phyloP scores from a whole-genome alignment of 495 filamentous ascomycete genomes.

The Penicillium psychrofluorescens region DNA sequence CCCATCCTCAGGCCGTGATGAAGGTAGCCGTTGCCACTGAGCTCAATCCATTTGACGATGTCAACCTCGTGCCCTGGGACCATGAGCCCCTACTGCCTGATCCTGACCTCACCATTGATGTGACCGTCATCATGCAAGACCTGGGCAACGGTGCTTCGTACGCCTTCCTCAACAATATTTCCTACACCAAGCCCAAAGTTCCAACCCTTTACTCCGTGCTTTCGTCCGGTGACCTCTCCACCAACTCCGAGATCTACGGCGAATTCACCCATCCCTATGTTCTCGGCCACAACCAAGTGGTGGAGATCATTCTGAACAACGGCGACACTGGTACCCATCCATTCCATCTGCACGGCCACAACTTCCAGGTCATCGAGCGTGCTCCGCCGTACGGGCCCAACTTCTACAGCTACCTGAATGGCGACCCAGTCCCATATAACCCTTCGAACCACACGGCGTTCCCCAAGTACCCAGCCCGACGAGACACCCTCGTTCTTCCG shows the following conservation, averaged over 20 bases:
- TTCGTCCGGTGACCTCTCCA: constrained; percentile 52
- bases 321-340: constrained; percentile 66
- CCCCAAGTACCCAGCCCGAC: constrained; percentile 38
- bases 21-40: constrained; percentile 36
- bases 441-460: constrained; percentile 28
- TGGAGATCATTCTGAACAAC: constrained; percentile 81
- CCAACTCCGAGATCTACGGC: constrained; percentile 64
- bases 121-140: constrained; percentile 43
- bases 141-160: constrained; percentile 26
- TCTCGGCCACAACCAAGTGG: constrained; percentile 56
- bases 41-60: constrained; percentile 41
- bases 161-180: constrained; percentile 77
- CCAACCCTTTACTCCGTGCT: constrained; percentile 74
- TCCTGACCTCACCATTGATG: constrained; percentile 19
- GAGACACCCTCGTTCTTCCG: constrained; percentile 50
- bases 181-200: constrained; percentile 67
- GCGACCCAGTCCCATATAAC: constrained; percentile 33
- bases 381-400: constrained; percentile 31
- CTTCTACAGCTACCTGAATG: constrained; percentile 24
- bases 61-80: constrained; percentile 43
- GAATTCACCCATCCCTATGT: constrained; percentile 62
- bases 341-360: constrained; percentile 85
- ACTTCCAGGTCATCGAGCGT: constrained; percentile 65
- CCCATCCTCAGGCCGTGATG: constrained; percentile 45
- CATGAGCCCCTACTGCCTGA: constrained; percentile 32